Percentiles rank a stretch among this genome's conserved stretches.
Conservation (phyloP, 441 rosid species). For the Gossypium laxum region DNA sequence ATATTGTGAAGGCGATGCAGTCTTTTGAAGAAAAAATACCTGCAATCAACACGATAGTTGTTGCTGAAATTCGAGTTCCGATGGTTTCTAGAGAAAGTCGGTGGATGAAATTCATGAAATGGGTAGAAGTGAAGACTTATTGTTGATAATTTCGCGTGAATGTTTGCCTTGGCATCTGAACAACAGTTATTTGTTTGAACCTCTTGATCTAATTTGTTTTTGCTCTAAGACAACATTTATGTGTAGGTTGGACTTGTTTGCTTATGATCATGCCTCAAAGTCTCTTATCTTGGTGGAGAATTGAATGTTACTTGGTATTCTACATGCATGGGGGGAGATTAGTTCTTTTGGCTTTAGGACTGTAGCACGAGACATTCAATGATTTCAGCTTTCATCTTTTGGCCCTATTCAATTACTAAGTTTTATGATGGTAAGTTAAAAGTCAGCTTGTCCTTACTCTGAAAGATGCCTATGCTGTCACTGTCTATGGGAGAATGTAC, state of each 20-base stretch:
- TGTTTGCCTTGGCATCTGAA: background rate
- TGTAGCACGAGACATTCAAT: background rate
- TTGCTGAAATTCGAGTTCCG: no score
- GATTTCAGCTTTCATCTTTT: conserved; percentile 68
- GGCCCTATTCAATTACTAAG: conserved; percentile 70
- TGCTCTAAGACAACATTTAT: background rate
- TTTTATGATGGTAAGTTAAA: conserved; percentile 76
- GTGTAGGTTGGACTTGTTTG: background rate
- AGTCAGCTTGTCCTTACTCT: conserved; percentile 74
- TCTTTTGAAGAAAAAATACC: no score
- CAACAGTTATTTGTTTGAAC: background rate
- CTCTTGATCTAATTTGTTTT: background rate
- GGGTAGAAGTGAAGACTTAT: no score
- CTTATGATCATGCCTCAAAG: background rate
- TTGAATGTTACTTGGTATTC: background rate
- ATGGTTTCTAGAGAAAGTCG: no score
- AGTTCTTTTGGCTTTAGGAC: background rate
- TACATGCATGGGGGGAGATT: background rate
- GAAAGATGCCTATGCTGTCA: conserved; percentile 67
- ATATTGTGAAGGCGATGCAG: no score
- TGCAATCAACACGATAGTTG: no score
- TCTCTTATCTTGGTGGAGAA: background rate
- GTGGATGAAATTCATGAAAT: no score
- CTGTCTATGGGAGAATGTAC: conserved; percentile 89
- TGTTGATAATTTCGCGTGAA: no score